Base-by-base conservation (phyloP, 805 yeast genomes). In the Kuraishia piskuri region DNA sequence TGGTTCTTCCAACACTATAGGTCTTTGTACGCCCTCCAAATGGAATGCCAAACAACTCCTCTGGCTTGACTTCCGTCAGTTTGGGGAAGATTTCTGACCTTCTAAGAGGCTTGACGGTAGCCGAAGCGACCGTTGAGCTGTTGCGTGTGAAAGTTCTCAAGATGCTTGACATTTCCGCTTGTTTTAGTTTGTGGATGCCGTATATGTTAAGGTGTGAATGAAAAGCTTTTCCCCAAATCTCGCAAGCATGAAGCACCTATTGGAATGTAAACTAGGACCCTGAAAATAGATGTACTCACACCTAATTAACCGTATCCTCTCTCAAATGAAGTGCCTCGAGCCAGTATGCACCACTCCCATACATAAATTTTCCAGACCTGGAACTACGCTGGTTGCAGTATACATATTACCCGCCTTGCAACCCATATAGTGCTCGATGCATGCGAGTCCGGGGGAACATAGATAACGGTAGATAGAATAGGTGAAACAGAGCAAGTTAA, bases 1-100 rank as follows among this genome's bases (percentile, higher is more conserved):
- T 68, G 7, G 88, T 75, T 65, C 86, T 82, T 22, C 68, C 57
- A 31, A 80, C 63, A 61, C 59, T 63, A 60, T 80, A 80, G 49
- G 69, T 67, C 6, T 70, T 63, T 22, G 36, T 25, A 19, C 20
- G 36, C 64, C 0, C 56, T 62, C 4, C 52, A 19, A 46, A 44
- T 23, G 48, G 45, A 20, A 25, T 17, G 22, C 50, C 50, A 17
- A 46, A 25, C 19, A 51, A 47, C 21, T 51, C 50, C n/a, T 14
- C 53, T 8, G 50, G 22, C 17, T 31, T 46, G 26, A 51, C 47
- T 6, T 20, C 31, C 25, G 22, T 12, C 19, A 51, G 26, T 21
- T 20, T 3, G 14, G 53, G 53, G 47, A 51, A 51, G 45, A 51
- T 51, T 7, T 31, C 22, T n/a, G 53, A 40, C 10, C 21, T 50